Conservation (phyloP, 2,329 filamentous ascomycete genomes). For the Lachnellula arida region DNA sequence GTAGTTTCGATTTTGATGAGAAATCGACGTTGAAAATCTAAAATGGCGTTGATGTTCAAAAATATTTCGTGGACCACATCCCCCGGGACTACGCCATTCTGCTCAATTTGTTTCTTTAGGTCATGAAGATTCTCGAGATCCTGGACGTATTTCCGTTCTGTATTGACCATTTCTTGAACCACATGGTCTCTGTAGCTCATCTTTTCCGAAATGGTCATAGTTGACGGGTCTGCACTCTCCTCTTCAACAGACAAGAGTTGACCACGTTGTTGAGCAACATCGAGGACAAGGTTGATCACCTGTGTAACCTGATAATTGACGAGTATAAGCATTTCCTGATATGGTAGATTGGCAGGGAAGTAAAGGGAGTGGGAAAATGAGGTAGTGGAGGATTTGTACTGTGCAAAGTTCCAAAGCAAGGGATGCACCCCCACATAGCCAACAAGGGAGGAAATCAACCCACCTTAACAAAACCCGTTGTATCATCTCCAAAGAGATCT, state of each 20-base stretch:
- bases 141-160: constrained; percentile 95
- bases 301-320: constrained; percentile 62
- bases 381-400: not conserved
- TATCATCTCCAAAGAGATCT: constrained; percentile 90
- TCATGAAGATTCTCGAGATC: constrained; percentile 92
- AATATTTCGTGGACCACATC: constrained; percentile 94
- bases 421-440: not conserved
- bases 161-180: constrained; percentile 85
- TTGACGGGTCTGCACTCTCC: constrained; percentile 41
- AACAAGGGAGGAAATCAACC: constrained; percentile 8
- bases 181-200: constrained; percentile 80
- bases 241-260: constrained; percentile 61
- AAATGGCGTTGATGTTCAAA: constrained; percentile 87
- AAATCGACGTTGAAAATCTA: constrained; percentile 94
- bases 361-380: not conserved
- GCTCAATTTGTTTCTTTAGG: constrained; percentile 83
- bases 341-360: not conserved
- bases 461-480: constrained; percentile 94
- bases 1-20: constrained; percentile 94
- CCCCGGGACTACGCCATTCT: constrained; percentile 80
- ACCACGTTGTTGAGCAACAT: constrained; percentile 74
- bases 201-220: constrained; percentile 48
- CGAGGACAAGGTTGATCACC: constrained; percentile 88
- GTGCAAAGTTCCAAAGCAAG: not conserved
- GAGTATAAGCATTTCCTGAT: not conserved